These are phyloP conservation scores for Lactarius vividus DNA, from an alignment of 768 basidiomycete genomes.

Conservation along the genomic window DNA sequence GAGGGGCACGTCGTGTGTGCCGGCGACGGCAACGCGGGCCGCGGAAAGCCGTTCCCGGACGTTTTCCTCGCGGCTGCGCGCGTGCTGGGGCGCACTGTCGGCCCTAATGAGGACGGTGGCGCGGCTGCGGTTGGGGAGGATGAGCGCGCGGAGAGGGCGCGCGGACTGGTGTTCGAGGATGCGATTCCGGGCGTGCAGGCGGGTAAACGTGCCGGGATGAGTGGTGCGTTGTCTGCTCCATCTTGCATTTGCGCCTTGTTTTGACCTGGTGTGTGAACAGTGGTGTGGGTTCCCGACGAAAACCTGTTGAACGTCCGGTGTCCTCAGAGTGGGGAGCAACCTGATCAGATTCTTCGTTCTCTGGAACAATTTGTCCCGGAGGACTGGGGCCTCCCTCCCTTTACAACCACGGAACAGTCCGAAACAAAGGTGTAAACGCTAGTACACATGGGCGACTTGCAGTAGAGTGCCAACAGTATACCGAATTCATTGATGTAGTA, in stretches of 20 bases:
- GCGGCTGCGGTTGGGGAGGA: conserved; percentile 34
- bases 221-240: conserved; percentile 48
- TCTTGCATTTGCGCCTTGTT: not conserved
- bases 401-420: conserved; percentile 31
- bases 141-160: conserved; percentile 48
- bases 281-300: conserved; percentile 82
- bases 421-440: not conserved
- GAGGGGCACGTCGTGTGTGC: conserved; percentile 66
- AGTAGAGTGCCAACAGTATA: not conserved
- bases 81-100: conserved; percentile 51
- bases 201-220: conserved; percentile 83
- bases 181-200: conserved; percentile 73
- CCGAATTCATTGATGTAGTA: not conserved
- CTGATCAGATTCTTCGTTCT: conserved; percentile 59
- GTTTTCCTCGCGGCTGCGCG: conserved; percentile 75
- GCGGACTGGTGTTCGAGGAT: conserved; percentile 83
- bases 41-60: conserved; percentile 80
- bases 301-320: conserved; percentile 55
- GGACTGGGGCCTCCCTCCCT: conserved; percentile 80
- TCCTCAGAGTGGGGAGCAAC: conserved; percentile 41
- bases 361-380: conserved; percentile 74
- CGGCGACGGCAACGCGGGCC: conserved; percentile 46
- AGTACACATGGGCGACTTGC: not conserved
- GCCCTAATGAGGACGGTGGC: conserved; percentile 46
- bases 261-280: conserved; percentile 38